Percentiles rank a stretch among this genome's conserved stretches.
These are phyloP conservation scores for Cyberlindnera petersonii DNA, from an alignment of 805 yeast genomes.

Conservation along the genomic window DNA sequence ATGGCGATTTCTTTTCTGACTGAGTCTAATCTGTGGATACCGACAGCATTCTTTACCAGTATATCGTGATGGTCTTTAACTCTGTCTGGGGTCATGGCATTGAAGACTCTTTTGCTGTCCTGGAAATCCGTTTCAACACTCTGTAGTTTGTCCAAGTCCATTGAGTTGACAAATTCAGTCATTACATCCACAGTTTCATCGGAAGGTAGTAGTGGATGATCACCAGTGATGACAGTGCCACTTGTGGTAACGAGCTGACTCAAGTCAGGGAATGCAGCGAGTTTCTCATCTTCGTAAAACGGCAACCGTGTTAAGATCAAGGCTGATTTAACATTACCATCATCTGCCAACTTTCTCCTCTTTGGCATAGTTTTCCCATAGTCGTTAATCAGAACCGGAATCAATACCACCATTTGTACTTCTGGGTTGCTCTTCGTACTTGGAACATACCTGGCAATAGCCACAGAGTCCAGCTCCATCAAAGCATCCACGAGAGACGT, in stretches of 20 bases:
- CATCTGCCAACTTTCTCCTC: slow-evolving; percentile 26
- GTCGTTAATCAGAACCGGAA: slow-evolving; percentile 40
- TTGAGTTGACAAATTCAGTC: slow-evolving; percentile 39
- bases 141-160: slow-evolving; percentile 38
- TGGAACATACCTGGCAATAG: slow-evolving; percentile 61
- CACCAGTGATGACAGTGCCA: slow-evolving; percentile 24
- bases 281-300: slow-evolving; percentile 68
- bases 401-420: slow-evolving; percentile 49
- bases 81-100: slow-evolving; percentile 12
- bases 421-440: slow-evolving; percentile 44
- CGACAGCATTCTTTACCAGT: slow-evolving; percentile 22
- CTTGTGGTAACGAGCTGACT: slow-evolving; percentile 33
- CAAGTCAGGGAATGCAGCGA: slow-evolving; percentile 48
- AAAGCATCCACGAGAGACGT: slow-evolving; percentile 51
- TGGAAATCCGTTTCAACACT: slow-evolving; percentile 25
- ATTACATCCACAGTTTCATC: slow-evolving; percentile 38
- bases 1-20: slow-evolving; percentile 18
- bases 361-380: slow-evolving; percentile 9
- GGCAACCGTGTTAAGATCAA: slow-evolving; percentile 59
- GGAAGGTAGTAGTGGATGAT: slow-evolving; percentile 32
- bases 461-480: slow-evolving; percentile 42
- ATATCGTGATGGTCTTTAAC: slow-evolving; percentile 21
- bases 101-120: slow-evolving; percentile 18
- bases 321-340: slow-evolving; percentile 31
- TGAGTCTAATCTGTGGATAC: slow-evolving; percentile 24